These are phyloP conservation scores for Babesia microti DNA, from an alignment of 169 alveolate genomes.

Conservation along the genomic window DNA sequence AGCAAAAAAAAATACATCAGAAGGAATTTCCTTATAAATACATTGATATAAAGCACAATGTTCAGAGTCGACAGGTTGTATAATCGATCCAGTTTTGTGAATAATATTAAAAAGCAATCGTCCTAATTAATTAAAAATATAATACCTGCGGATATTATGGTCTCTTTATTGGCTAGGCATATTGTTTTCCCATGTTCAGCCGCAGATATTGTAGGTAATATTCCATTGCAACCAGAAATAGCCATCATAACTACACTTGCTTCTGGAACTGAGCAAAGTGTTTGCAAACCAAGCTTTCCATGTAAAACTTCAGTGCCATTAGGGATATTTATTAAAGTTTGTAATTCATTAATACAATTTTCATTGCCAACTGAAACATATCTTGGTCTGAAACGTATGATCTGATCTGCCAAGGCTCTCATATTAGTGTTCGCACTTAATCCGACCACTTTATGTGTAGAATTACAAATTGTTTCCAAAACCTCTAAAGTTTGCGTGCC, in stretches of 20 bases:
- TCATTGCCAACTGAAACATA: slow-evolving; percentile 38
- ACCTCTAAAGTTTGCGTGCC: slow-evolving; percentile 67
- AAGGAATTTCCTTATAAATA: slow-evolving; percentile 31
- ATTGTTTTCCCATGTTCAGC: slow-evolving; percentile 57
- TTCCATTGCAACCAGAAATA: slow-evolving; percentile 72
- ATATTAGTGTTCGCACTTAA: slow-evolving; percentile 58
- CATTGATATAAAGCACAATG: slow-evolving; percentile 75
- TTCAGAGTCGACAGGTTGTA: slow-evolving; percentile 73
- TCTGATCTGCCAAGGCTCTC: slow-evolving; percentile 51
- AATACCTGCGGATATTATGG: slow-evolving; percentile 72
- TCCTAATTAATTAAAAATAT: slow-evolving; percentile 2
- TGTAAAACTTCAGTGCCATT: slow-evolving; percentile 21
- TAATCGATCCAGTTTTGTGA: slow-evolving; percentile 19
- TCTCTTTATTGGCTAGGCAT: slow-evolving; percentile 73
- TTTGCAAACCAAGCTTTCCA: slow-evolving; percentile 49
- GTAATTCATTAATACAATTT: slow-evolving; percentile 20
- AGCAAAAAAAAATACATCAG: slow-evolving; percentile 15
- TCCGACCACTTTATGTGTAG: slow-evolving; percentile 52
- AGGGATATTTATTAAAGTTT: slow-evolving; percentile 7
- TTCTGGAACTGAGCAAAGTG: slow-evolving; percentile 35
- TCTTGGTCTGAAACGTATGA: slow-evolving; percentile 41
- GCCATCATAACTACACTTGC: slow-evolving; percentile 63
- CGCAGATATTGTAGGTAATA: slow-evolving; percentile 71
- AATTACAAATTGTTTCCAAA: slow-evolving; percentile 36
- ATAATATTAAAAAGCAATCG: slow-evolving; percentile 13